Evolutionary conservation across 768 basidiomycete species (phyloP).

Genomic region (Gymnopilus junonius): DNA sequence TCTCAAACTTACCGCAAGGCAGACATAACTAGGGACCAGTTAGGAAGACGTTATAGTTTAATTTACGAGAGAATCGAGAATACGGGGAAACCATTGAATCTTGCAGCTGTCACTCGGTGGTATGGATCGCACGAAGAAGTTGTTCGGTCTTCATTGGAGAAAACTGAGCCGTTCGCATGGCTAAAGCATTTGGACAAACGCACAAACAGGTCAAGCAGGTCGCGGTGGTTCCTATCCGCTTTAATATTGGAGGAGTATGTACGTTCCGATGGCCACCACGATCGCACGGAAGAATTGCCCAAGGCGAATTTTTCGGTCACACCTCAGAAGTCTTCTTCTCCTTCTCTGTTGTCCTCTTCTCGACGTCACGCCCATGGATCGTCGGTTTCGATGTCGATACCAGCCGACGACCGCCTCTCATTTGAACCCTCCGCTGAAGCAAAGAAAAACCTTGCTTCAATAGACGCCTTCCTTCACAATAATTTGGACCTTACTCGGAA

Average conservation of each 20-base stretch:
- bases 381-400: constrained; percentile 33
- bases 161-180: constrained; percentile 76
- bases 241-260: constrained; percentile 70
- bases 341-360: constrained; percentile 25
- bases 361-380: constrained; percentile 11
- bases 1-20: constrained; percentile 67
- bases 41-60: constrained; percentile 67
- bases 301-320: constrained; percentile 21
- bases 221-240: constrained; percentile 70
- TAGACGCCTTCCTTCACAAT: constrained; percentile 46
- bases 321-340: constrained; percentile 23
- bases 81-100: constrained; percentile 40
- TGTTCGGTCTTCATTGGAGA: constrained; percentile 58
- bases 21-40: constrained; percentile 64
- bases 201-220: constrained; percentile 36
- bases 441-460: constrained; percentile 48
- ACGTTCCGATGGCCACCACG: constrained; percentile 40
- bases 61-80: constrained; percentile 44
- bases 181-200: constrained; percentile 65
- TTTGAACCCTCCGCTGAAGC: constrained; percentile 61
- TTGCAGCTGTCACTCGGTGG: constrained; percentile 63
- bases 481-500: constrained; percentile 50
- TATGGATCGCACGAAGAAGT: constrained; percentile 51
- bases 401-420: constrained; percentile 53
- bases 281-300: constrained; percentile 42